These are phyloP conservation scores for Starmera dryadoides DNA, from an alignment of 805 yeast species.

Conservation along the genomic window DNA sequence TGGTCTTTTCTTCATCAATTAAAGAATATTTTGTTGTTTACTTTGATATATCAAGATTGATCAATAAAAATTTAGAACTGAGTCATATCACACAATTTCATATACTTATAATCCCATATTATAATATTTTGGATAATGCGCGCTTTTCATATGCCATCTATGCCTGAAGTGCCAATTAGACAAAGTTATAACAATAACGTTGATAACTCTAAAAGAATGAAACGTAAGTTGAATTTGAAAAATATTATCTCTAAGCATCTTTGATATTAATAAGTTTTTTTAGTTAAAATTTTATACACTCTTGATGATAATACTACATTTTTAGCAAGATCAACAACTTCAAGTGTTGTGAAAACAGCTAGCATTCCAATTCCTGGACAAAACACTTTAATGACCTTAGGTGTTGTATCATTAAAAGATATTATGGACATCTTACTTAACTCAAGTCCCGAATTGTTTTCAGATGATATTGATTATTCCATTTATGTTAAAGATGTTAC, in stretches of 20 bases:
- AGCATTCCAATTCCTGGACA: conserved; percentile 36
- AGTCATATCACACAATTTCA: background rate
- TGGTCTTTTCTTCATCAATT: no score
- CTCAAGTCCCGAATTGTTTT: conserved; percentile 39
- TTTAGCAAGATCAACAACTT: conserved; percentile 30
- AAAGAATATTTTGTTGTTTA: no score
- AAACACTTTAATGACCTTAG: conserved; percentile 32
- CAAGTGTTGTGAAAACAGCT: conserved; percentile 32
- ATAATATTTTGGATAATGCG: conserved; percentile 10
- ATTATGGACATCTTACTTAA: conserved; percentile 35
- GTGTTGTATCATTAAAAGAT: conserved; percentile 37
- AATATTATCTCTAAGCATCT: no score
- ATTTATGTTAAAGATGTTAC: conserved; percentile 39
- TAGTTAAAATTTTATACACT: conserved; percentile 32
- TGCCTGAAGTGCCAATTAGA: conserved; percentile 21
- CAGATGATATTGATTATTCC: conserved; percentile 35
- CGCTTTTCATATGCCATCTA: conserved; percentile 23
- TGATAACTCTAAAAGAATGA: conserved; percentile 9
- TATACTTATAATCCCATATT: background rate
- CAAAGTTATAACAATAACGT: conserved; percentile 6
- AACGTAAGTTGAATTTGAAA: conserved; percentile 8
- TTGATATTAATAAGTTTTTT: background rate
- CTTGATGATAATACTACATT: conserved; percentile 35
- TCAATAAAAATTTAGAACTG: no score
- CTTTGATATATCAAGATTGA: no score